These are phyloP conservation scores for Triticum turgidum DNA, from an alignment of 176 grass and related monocot species.

Conservation along the genomic window DNA sequence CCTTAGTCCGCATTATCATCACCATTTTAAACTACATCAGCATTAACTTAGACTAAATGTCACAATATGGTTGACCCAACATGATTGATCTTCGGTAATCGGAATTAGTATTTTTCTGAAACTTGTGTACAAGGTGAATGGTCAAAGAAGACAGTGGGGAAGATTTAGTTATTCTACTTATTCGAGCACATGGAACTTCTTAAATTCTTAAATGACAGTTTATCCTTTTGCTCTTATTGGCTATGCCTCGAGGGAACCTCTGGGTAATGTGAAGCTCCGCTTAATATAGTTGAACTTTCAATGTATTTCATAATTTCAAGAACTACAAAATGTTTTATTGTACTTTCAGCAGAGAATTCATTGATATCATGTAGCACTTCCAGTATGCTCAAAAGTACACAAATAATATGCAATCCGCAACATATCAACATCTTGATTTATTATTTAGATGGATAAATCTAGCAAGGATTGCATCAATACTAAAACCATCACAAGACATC, in stretches of 20 bases:
- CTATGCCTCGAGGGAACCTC: no score
- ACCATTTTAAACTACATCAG: no score
- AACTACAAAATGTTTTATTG: background rate
- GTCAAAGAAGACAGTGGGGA: background rate
- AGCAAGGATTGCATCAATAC: background rate
- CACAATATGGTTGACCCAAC: no score
- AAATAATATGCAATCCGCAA: background rate
- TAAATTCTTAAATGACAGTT: no score
- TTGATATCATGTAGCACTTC: background rate
- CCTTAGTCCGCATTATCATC: no score
- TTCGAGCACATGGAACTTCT: background rate
- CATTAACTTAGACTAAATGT: no score
- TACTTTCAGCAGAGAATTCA: background rate
- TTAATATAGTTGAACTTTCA: no score
- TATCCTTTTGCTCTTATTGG: no score
- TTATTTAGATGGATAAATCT: background rate
- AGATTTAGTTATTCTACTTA: background rate
- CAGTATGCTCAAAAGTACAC: background rate
- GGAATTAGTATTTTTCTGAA: no score
- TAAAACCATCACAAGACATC: no score
- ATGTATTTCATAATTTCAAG: no score
- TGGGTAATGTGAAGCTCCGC: no score
- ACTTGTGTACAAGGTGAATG: background rate
- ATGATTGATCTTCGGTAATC: background rate
- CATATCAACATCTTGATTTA: background rate